Conservation (phyloP, 2,329 filamentous ascomycete genomes). For the Apiospora koreana region DNA sequence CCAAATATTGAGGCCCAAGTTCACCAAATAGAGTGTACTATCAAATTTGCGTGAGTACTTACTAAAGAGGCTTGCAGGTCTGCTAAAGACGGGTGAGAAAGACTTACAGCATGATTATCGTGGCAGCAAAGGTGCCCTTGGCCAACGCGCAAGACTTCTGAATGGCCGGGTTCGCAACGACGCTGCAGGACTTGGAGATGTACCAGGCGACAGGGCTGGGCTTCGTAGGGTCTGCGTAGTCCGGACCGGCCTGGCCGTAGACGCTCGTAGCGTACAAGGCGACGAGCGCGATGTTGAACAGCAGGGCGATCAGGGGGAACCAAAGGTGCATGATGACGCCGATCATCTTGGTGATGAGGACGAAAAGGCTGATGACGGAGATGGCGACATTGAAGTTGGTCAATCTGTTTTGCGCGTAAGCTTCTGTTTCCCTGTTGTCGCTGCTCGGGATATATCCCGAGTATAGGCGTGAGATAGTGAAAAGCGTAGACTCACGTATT, state of each 20-base stretch:
- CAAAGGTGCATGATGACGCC: conserved; percentile 71
- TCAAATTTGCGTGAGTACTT: conserved; percentile 15
- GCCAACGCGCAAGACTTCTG: conserved; percentile 66
- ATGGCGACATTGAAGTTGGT: conserved; percentile 78
- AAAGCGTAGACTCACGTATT: conserved; percentile 56
- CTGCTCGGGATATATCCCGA: neutral
- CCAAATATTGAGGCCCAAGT: conserved; percentile 60
- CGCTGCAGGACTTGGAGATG: conserved; percentile 67
- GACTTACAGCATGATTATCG: conserved; percentile 67
- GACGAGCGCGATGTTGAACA: conserved; percentile 58
- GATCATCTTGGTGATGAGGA: conserved; percentile 70
- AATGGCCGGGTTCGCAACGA: conserved; percentile 55
- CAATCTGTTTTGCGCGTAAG: conserved; percentile 48
- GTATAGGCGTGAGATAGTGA: neutral
- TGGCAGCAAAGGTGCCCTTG: conserved; percentile 65
- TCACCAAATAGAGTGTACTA: conserved; percentile 62
- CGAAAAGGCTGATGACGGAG: conserved; percentile 74
- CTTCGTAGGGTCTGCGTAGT: conserved; percentile 66
- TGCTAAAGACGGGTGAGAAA: neutral
- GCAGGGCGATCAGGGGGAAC: conserved; percentile 63
- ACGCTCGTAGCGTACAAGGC: conserved; percentile 66
- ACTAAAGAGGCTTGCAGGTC: neutral
- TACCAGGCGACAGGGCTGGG: conserved; percentile 72
- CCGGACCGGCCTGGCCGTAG: conserved; percentile 72
- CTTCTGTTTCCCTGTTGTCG: neutral